phyloP scores from a whole-genome alignment of 2,329 filamentous ascomycete genomes.

The Penicillium frequentans region DNA sequence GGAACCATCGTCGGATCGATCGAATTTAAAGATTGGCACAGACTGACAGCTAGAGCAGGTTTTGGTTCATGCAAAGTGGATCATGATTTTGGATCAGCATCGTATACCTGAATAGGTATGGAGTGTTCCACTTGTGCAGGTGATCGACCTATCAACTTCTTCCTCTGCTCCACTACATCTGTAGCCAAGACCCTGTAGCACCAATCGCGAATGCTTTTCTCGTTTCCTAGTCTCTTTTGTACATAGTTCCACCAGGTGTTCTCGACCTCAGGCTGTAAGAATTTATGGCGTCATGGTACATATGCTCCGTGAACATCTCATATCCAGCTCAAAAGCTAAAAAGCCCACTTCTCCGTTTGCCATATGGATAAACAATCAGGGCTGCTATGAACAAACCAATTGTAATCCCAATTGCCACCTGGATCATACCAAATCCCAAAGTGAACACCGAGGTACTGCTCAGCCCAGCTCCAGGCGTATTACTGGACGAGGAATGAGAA shows the following conservation, averaged over 20 bases:
- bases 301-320: not conserved
- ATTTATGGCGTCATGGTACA: too few species aligned
- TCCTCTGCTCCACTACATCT: not conserved
- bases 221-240: not conserved
- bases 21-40: not conserved
- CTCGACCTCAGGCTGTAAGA: not conserved
- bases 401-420: constrained; percentile 44
- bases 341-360: constrained; percentile 42
- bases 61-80: not conserved
- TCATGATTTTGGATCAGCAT: not conserved
- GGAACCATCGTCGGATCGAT: not conserved
- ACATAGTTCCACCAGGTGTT: not conserved
- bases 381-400: constrained; percentile 44
- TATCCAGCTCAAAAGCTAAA: constrained; percentile 34
- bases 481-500: constrained; percentile 9
- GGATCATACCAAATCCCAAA: constrained; percentile 43
- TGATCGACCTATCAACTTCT: not conserved
- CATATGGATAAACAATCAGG: constrained; percentile 42
- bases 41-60: not conserved
- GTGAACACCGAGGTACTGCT: constrained; percentile 26
- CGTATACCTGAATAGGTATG: not conserved
- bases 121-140: not conserved
- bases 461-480: constrained; percentile 18
- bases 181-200: not conserved
- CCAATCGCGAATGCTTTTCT: not conserved